Percentiles rank a stretch among this genome's conserved stretches.
phyloP scores from a whole-genome alignment of 192 early-diverging fungal genomes.

The Backusella psychrophila region DNA sequence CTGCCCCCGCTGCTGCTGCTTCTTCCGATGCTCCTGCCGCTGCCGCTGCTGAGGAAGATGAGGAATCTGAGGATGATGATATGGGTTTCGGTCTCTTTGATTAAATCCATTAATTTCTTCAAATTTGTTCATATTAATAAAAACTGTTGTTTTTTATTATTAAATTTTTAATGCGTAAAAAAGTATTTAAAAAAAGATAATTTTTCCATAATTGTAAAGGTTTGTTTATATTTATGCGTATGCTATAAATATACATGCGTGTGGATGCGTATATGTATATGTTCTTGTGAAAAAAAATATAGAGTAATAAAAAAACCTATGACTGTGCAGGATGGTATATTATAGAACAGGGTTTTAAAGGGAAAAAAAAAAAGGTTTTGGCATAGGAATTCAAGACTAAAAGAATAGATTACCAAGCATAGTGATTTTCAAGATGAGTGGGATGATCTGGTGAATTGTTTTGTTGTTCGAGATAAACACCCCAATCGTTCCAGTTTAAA shows the following conservation, averaged over 20 bases:
- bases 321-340: neutral
- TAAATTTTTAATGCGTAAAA: neutral
- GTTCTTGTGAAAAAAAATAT: neutral
- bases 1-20: conserved; percentile 18
- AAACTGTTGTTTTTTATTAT: neutral
- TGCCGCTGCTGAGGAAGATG: conserved; percentile 4
- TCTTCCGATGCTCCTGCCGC: neutral
- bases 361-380: neutral
- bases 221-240: neutral
- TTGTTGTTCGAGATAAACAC: conserved; percentile 23
- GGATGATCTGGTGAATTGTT: conserved; percentile 8
- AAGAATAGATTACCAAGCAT: neutral
- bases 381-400: neutral
- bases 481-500: conserved; percentile 30
- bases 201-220: neutral
- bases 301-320: neutral
- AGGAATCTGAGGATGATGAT: conserved; percentile 21
- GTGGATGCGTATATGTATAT: neutral
- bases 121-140: neutral
- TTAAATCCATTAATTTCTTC: conserved; percentile 11
- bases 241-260: neutral
- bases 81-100: conserved; percentile 37
- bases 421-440: neutral
- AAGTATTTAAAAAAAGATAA: neutral
- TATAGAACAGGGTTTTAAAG: neutral